Conservation (phyloP, 164 flowering plant species). For the Malania oleifera region DNA sequence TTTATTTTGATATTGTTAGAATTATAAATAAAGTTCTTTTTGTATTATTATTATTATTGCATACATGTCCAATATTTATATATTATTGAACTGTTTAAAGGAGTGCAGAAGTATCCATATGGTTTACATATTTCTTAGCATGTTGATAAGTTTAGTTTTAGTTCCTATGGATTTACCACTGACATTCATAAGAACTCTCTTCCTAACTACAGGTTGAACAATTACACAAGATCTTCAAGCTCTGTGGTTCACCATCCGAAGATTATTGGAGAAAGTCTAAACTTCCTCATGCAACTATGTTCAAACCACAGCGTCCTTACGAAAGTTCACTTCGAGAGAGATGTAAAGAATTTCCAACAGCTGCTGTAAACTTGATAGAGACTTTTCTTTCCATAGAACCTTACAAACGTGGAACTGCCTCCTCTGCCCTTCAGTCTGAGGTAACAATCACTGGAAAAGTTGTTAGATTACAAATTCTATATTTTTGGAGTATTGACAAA, state of each 20-base stretch:
- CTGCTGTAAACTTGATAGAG: conserved; percentile 55
- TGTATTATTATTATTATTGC: no score
- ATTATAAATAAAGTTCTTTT: no score
- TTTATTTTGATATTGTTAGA: no score
- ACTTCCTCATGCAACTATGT: conserved; percentile 81
- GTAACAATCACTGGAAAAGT: conserved; percentile 23
- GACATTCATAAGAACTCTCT: background rate
- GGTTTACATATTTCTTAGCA: no score
- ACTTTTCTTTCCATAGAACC: conserved; percentile 74
- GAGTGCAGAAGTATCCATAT: no score
- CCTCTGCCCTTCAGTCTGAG: conserved; percentile 69
- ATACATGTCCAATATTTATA: background rate
- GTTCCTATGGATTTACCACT: background rate
- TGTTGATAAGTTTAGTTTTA: no score
- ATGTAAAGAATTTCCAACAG: conserved; percentile 48
- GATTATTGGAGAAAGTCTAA: conserved; percentile 74
- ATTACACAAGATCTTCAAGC: conserved; percentile 88
- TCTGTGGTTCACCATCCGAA: conserved; percentile 89
- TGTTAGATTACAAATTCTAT: background rate
- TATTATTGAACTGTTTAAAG: no score
- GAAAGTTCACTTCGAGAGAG: conserved; percentile 64
- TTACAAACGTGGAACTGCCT: conserved; percentile 68
- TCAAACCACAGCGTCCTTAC: conserved; percentile 76
- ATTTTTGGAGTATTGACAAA: background rate
- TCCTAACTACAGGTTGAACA: conserved; percentile 72